A percentile compares a stretch with the other conserved stretches of the same genome.
phyloP scores from a whole-genome alignment of 371 early-diverging fungal genomes.

The Mucor mucedo region DNA sequence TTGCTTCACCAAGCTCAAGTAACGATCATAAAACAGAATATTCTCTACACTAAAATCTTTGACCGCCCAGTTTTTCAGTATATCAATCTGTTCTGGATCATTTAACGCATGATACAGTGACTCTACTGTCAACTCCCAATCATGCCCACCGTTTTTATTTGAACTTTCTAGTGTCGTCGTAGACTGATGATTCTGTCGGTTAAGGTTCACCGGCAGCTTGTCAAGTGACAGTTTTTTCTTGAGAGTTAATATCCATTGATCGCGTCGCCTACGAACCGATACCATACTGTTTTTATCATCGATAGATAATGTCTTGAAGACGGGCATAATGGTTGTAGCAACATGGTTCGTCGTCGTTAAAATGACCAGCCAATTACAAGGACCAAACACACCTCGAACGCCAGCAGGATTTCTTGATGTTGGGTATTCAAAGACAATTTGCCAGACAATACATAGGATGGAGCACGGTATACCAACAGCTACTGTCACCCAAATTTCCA shows the following conservation, averaged over 20 bases:
- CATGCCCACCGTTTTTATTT: background rate
- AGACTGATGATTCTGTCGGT: background rate
- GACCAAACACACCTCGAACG: slow-evolving; percentile 6
- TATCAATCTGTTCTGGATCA: slow-evolving; percentile 17
- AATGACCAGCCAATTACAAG: slow-evolving; percentile 22
- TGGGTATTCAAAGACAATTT: slow-evolving; percentile 10
- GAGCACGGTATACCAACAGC: slow-evolving; percentile 30
- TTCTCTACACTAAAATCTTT: slow-evolving; percentile 51
- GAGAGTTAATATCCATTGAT: background rate
- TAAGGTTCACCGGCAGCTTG: background rate
- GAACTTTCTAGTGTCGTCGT: background rate
- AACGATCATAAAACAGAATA: slow-evolving; percentile 41
- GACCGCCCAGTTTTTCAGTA: slow-evolving; percentile 34
- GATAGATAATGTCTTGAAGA: slow-evolving; percentile 13
- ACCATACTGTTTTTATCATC: background rate
- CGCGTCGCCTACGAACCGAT: background rate
- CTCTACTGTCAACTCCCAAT: slow-evolving; percentile 16
- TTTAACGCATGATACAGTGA: slow-evolving; percentile 28
- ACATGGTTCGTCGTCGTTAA: slow-evolving; percentile 19
- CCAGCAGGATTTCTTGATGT: background rate
- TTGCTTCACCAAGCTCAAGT: slow-evolving; percentile 12
- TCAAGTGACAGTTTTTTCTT: background rate
- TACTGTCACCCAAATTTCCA: slow-evolving; percentile 34
- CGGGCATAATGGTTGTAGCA: slow-evolving; percentile 11
- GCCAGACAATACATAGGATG: slow-evolving; percentile 26